Conservation (phyloP, 2,329 filamentous ascomycete species). For the Trichophyton simii region DNA sequence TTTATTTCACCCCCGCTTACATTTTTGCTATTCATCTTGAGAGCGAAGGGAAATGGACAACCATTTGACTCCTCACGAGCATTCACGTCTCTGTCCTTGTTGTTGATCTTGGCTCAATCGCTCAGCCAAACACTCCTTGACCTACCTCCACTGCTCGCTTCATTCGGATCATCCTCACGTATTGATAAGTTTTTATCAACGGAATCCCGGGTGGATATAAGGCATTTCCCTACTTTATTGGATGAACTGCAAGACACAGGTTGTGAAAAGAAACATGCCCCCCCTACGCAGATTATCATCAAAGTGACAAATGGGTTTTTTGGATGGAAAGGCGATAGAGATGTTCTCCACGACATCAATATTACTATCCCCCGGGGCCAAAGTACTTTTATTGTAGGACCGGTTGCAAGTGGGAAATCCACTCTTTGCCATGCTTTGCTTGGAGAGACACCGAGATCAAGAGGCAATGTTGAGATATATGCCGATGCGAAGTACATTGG, state of each 20-base stretch:
- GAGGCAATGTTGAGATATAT: constrained; percentile 23
- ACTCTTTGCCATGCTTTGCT: constrained; percentile 37
- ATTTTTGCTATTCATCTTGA: constrained; percentile 33
- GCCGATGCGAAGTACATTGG: constrained; percentile 15
- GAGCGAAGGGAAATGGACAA: constrained; percentile 25
- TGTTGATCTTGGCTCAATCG: constrained; percentile 35
- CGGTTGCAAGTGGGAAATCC: constrained; percentile 42
- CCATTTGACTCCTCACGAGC: constrained; percentile 30
- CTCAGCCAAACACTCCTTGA: constrained; percentile 35
- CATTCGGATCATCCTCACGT: constrained; percentile 34
- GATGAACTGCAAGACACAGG: not conserved
- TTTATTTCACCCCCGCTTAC: constrained; percentile 36
- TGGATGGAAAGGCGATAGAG: constrained; percentile 35
- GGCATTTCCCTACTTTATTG: constrained; percentile 8
- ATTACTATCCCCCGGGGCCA: constrained; percentile 31
- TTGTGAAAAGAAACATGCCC: not conserved
- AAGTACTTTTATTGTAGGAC: constrained; percentile 39
- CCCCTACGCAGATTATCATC: not conserved
- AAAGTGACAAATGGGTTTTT: constrained; percentile 25
- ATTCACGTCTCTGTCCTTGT: constrained; percentile 37
- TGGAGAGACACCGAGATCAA: constrained; percentile 29
- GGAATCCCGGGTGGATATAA: constrained; percentile 19
- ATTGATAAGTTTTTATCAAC: constrained; percentile 37
- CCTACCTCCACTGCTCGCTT: constrained; percentile 32
- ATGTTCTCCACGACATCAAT: constrained; percentile 31